Base-by-base conservation (phyloP, 192 early-diverging fungal species). In the Ramicandelaber brevisporus region DNA sequence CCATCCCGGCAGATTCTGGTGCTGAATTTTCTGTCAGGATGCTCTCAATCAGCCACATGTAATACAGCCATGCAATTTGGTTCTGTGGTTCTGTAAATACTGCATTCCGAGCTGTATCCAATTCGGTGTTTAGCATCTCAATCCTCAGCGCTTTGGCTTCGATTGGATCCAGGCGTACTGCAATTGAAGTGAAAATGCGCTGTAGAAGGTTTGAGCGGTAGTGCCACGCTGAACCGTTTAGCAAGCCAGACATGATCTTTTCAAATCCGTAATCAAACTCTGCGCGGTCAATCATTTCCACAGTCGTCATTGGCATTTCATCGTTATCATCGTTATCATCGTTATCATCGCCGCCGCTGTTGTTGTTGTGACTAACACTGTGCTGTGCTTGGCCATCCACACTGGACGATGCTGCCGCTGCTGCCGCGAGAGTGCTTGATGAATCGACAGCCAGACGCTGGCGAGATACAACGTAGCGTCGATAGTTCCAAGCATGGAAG, bases 151-250 rank as follows among this genome's bases (percentile, higher is more conserved):
- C 24, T 14, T 10, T 17, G 30, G 6, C 19, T 17, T 16, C 20
- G 27, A 0, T 27, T 20, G 16, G 49, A 33, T 2, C 42, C 37
- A 1, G 34, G 33, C 4, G 50, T 13, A n/a, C 30, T 1, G 5
- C 15, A 8, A 17, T 16, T n/a, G 30, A 4, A 11, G 27, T 16
- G 19, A 43, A 40, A 9, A 18, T 22, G n/a, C 31, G 21, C 17
- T 26, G 66, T 15, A 97, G 45, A 8, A 88, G 37, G 40, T 81
- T 89, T 31, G 67, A 74, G 30, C 93, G 50, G 40, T 92, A 75
- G 43, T 98, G 89, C 93, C 93, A 98, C n/a, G 93, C 93, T 7
- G 86, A 81, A 42, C 79, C 87, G 56, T 98, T 98, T 12, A 81
- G 83, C 45, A 88, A 95, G 48, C 79, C 84, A 41, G 76, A 67